Percentiles rank a stretch among this genome's conserved stretches.
Conservation (phyloP, 2,329 filamentous ascomycete species). For the Diaporthe capsici region DNA sequence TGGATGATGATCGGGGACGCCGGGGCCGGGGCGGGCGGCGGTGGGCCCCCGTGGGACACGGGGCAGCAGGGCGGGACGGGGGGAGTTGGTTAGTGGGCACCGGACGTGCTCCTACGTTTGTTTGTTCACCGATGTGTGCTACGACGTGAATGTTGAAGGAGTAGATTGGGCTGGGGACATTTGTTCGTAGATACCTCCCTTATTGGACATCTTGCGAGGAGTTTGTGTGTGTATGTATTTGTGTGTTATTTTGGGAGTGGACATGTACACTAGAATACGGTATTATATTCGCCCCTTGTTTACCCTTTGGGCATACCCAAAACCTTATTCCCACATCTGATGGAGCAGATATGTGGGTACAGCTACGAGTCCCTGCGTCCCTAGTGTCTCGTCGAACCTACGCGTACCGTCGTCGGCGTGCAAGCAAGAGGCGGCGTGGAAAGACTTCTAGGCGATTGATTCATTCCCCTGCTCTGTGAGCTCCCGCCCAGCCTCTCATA, state of each 20-base stretch:
- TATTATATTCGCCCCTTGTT: conserved; percentile 16
- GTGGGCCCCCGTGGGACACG: not conserved
- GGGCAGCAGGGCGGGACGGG: not conserved
- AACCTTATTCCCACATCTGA: conserved; percentile 2
- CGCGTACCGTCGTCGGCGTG: no score
- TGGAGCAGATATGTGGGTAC: not conserved
- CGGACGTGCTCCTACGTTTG: not conserved
- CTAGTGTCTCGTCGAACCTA: not conserved
- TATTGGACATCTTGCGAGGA: conserved; percentile 23
- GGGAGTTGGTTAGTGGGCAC: not conserved
- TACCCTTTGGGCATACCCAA: not conserved
- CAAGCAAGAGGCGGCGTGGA: not conserved
- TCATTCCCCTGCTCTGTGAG: not conserved
- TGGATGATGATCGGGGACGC: conserved; percentile 40
- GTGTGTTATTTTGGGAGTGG: not conserved
- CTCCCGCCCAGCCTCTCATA: not conserved
- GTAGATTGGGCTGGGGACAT: not conserved
- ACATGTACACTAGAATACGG: not conserved
- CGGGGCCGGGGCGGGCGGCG: not conserved
- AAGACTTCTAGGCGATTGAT: not conserved
- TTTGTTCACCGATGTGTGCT: not conserved
- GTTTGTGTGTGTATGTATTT: not conserved
- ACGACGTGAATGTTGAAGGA: not conserved
- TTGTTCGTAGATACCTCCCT: not conserved
- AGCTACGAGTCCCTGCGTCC: not conserved